Evolutionary conservation across 2,329 filamentous ascomycete genomes (phyloP).

Genomic region (Nemania serpens): DNA sequence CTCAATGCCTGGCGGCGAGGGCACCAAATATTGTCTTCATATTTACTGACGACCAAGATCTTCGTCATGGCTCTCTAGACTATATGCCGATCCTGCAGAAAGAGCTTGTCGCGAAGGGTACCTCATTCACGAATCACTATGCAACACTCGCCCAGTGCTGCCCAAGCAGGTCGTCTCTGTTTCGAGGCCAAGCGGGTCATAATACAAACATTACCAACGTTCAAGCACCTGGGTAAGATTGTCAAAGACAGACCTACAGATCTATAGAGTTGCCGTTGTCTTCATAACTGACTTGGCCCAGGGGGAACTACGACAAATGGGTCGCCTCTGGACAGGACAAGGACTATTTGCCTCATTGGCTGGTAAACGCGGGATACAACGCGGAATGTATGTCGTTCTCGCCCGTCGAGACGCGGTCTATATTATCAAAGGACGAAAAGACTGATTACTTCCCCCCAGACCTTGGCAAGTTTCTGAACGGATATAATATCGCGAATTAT

Average conservation of each 20-base stretch:
- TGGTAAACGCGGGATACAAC: slow-evolving; percentile 49
- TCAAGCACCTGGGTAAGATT: slow-evolving; percentile 9
- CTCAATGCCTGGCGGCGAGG: background rate
- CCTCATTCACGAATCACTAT: slow-evolving; percentile 36
- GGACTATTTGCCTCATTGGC: slow-evolving; percentile 50
- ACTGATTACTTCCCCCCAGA: slow-evolving; percentile 12
- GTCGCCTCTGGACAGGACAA: slow-evolving; percentile 49
- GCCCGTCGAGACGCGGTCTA: slow-evolving; percentile 21
- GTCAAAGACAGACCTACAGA: background rate
- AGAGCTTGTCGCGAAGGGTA: slow-evolving; percentile 33
- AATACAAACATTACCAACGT: slow-evolving; percentile 42
- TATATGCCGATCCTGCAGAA: slow-evolving; percentile 29
- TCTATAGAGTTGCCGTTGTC: background rate
- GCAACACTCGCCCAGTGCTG: slow-evolving; percentile 37
- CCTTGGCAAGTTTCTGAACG: slow-evolving; percentile 51
- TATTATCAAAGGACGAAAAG: background rate
- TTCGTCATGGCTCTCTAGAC: slow-evolving; percentile 27
- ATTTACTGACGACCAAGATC: slow-evolving; percentile 20
- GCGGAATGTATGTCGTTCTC: slow-evolving; percentile 44
- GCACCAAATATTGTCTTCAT: slow-evolving; percentile 29
- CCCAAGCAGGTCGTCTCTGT: slow-evolving; percentile 34
- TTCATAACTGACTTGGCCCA: background rate
- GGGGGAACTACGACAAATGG: slow-evolving; percentile 46
- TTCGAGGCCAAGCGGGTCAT: slow-evolving; percentile 36
- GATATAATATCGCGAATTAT: slow-evolving; percentile 48